A percentile compares a stretch with the other conserved stretches of the same genome.
Conservation (phyloP, 2,329 filamentous ascomycete genomes). For the Aspergillus japonicus region DNA sequence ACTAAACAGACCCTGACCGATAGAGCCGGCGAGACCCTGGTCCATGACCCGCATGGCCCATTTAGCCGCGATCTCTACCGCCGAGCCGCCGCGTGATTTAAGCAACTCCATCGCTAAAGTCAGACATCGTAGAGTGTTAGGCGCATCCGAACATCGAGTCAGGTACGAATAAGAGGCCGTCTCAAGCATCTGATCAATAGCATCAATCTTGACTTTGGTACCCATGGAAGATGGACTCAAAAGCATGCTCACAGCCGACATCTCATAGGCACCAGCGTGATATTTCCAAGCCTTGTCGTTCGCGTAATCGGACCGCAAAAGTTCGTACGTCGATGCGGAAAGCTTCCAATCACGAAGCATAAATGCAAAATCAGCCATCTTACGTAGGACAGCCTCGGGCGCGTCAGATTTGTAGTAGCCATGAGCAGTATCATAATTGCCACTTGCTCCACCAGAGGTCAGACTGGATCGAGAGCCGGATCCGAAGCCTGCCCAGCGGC, state of each 20-base stretch:
- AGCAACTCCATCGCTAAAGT: constrained; percentile 77
- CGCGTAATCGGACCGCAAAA: constrained; percentile 82
- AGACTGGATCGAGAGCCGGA: constrained; percentile 60
- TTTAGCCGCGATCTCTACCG: constrained; percentile 79
- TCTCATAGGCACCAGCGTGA: constrained; percentile 90
- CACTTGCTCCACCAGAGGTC: constrained; percentile 42
- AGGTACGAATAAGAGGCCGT: constrained; percentile 90
- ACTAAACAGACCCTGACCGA: constrained; percentile 79
- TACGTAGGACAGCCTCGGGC: constrained; percentile 87
- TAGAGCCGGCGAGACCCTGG: constrained; percentile 67
- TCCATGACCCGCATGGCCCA: constrained; percentile 84
- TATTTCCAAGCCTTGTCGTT: constrained; percentile 98
- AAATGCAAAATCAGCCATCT: constrained; percentile 90
- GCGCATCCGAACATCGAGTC: constrained; percentile 75
- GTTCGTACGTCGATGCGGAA: constrained; percentile 85
- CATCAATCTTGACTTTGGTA: constrained; percentile 75
- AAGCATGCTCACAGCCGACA: constrained; percentile 82
- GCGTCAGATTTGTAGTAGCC: constrained; percentile 83
- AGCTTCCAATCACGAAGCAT: constrained; percentile 97
- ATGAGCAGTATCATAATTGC: constrained; percentile 72
- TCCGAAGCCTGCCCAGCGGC: constrained; percentile 83
- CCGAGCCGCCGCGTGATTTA: constrained; percentile 73
- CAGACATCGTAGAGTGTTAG: constrained; percentile 76
- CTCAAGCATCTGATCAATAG: constrained; percentile 82
- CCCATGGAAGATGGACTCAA: constrained; percentile 70